phyloP scores from a whole-genome alignment of 306 rosid species.

The Prunus mongolica region DNA sequence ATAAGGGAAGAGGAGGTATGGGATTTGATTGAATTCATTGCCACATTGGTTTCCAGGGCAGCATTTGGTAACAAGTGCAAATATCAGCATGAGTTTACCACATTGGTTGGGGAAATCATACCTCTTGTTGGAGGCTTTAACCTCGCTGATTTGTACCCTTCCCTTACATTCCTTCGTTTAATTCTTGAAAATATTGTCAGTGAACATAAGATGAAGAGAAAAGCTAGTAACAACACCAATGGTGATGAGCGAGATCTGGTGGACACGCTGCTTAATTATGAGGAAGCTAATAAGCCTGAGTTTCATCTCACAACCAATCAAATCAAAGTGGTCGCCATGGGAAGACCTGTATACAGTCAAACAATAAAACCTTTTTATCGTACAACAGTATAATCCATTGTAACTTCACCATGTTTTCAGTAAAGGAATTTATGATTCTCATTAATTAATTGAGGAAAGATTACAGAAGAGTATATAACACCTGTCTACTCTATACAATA shows the following conservation, averaged over 20 bases:
- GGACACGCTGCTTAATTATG: conserved; percentile 6
- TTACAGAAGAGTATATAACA: no score
- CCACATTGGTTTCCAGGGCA: no score
- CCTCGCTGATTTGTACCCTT: conserved; percentile 10
- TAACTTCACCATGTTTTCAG: neutral
- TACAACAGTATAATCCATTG: neutral
- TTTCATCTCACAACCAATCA: conserved; percentile 5
- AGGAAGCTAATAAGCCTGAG: neutral
- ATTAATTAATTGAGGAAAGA: no score
- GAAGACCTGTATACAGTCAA: neutral
- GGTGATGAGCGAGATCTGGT: neutral
- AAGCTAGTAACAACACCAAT: no score
- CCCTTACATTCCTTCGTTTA: neutral
- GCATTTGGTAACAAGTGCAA: neutral
- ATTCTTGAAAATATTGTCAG: conserved; percentile 14
- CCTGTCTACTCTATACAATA: no score
- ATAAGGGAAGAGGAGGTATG: no score
- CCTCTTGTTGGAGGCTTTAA: neutral
- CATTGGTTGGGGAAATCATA: neutral
- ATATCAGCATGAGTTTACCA: conserved; percentile 3
- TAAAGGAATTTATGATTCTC: no score
- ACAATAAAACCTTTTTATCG: no score
- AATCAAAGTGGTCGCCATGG: conserved; percentile 7
- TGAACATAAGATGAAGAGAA: neutral
- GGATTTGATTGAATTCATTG: no score